Evolutionary conservation across 1,284 basidiomycete genomes (phyloP), one percentile per base, ranked within the genome.

Genomic region (Malassezia furfur): DNA sequence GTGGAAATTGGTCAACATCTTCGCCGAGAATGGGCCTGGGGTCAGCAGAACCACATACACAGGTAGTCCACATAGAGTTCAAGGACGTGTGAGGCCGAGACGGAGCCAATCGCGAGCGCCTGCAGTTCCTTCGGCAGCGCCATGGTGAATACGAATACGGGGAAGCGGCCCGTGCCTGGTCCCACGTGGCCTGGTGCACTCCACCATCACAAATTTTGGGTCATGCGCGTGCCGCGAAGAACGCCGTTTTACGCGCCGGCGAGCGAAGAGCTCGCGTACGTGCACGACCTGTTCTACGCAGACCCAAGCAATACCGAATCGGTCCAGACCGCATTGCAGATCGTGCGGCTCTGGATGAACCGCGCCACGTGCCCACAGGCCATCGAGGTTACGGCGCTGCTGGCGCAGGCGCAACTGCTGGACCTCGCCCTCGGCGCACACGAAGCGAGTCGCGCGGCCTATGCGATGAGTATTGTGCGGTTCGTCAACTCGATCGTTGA

Each of bases 401-500:
- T 74, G 5, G 54, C 70, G 5, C 60, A 68, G 35, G 62, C 64
- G 41, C 45, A 59, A 35, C 52, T 68, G 11, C 52, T 66, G 15
- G 70, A 72, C 36, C 37, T 21, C 8, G n/a, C 37, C 19, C 57
- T 54, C 12, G 60, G 51, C 6, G 52, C 62, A 3, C 55, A 63
- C 44, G 38, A 66, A 14, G 63, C 57, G 3, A 58, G 62, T 0
- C 48, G 68, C 3, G 56, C 62, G 43, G 58, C 62, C 28, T 70
- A 71, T 50, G 60, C 68, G 14, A 54, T 69, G 59, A 62, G 66
- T 12, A 50, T 72, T 10, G 60, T 58, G 22, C 69, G 76, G 17
- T 84, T 96, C 64, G 89, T 98, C 63, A 98, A 98, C 67, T 63
- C 64, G 10, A 52, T 74, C 0, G 93, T 96, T 5, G 93, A 98